These are phyloP conservation scores for Trypanosoma cruzi DNA, from an alignment of 208 protist species.

Conservation along the genomic window DNA sequence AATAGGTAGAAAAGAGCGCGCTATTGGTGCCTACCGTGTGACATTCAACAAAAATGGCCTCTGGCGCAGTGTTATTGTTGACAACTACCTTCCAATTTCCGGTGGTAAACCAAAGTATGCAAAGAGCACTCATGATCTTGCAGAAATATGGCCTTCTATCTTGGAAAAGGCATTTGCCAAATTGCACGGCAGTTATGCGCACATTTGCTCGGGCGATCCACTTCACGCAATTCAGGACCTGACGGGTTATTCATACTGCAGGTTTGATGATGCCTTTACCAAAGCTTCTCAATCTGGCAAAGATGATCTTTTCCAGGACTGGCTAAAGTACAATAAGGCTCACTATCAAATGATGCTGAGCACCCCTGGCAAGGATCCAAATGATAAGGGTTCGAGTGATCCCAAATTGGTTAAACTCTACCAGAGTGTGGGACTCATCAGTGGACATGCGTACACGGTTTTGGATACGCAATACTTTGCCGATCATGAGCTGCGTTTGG, in stretches of 20 bases:
- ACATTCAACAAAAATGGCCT: constrained; percentile 82
- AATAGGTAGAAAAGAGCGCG: constrained; percentile 55
- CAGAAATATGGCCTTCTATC: constrained; percentile 85
- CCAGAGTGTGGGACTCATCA: constrained; percentile 55
- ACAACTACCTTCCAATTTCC: constrained; percentile 76
- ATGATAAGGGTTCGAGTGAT: constrained; percentile 33
- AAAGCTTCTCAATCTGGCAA: constrained; percentile 25
- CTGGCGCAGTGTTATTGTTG: constrained; percentile 83
- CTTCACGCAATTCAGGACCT: constrained; percentile 86
- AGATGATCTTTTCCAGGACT: constrained; percentile 55
- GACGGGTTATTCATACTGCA: constrained; percentile 63
- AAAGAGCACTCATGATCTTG: constrained; percentile 48
- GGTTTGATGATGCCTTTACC: constrained; percentile 61
- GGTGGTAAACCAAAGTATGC: constrained; percentile 59
- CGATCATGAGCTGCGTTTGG: constrained; percentile 45
- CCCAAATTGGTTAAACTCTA: constrained; percentile 33
- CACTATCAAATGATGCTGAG: constrained; percentile 75
- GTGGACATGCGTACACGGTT: constrained; percentile 72
- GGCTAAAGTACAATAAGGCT: constrained; percentile 32
- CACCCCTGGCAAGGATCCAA: constrained; percentile 61
- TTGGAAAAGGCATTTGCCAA: constrained; percentile 92
- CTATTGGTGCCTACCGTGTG: constrained; percentile 78
- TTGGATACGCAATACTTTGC: constrained; percentile 64
- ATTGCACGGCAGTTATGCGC: constrained; percentile 81
- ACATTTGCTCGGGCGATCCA: constrained; percentile 77